Percentiles rank a stretch among this genome's conserved stretches.
Conservation (phyloP, 257 asterid species). For the Apocynum venetum region DNA sequence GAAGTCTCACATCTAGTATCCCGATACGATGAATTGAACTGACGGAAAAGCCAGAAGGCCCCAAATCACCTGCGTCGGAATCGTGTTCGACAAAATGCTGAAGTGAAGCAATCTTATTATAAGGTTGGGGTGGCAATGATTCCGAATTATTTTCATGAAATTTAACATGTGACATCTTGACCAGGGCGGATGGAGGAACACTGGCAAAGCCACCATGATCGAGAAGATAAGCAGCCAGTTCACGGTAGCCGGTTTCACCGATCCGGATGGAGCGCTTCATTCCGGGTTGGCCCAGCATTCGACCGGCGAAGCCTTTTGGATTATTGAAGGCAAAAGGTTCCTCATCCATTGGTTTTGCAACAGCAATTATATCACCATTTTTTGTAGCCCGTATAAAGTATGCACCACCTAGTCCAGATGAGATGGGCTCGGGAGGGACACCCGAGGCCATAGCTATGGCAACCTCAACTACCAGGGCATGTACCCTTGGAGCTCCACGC, state of each 20-base stretch:
- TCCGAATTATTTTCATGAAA: conserved; percentile 48
- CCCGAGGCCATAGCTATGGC: conserved; percentile 89
- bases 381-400: conserved; percentile 60
- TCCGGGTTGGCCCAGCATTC: conserved; percentile 90
- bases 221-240: conserved; percentile 88
- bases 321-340: conserved; percentile 92
- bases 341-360: conserved; percentile 92
- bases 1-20: conserved; percentile 70
- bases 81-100: conserved; percentile 72
- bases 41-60: conserved; percentile 87
- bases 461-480: conserved; percentile 75
- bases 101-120: conserved; percentile 63
- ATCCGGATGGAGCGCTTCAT: conserved; percentile 80
- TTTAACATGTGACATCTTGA: conserved; percentile 59
- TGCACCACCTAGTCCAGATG: conserved; percentile 93
- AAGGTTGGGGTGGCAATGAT: conserved; percentile 30
- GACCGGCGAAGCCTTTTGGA: conserved; percentile 83
- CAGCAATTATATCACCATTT: conserved; percentile 63
- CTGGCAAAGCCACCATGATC: conserved; percentile 79
- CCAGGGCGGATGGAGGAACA: conserved; percentile 89
- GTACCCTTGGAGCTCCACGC: conserved; percentile 54
- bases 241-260: conserved; percentile 89
- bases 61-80: conserved; percentile 89
- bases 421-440: conserved; percentile 62
- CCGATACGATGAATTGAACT: conserved; percentile 77